Base-by-base conservation (phyloP, 176 grass and related monocot species). In the Neostapfia colusana region DNA sequence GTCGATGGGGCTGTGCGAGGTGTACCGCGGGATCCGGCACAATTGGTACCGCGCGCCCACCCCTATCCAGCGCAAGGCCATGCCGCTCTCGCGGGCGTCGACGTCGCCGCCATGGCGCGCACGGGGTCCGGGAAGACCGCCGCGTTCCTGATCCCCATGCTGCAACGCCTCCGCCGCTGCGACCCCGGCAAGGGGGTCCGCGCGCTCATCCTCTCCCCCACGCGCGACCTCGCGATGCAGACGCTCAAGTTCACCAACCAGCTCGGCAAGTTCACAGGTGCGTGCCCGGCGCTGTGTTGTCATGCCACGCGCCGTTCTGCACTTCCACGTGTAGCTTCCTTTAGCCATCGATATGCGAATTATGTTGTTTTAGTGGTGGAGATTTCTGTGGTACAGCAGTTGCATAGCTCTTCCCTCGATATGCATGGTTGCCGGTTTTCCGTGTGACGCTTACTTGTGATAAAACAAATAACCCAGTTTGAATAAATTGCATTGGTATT, bases 61-160 rank as follows among this genome's bases (percentile, higher is more conserved):
- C n/a, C 95, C 95, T 7, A 99, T 99, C 77, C 95, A 99, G 83
- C 79, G 95, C 34, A 95, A 95, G 82, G 83, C 91, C 13, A 95
- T 99, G 89, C 95, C 91, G 43, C 82, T 99, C 85, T 99, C 24
- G 64, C 91, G 15, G 95, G 95, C 5, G 50, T 72, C 16, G 95
- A 99, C 65, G 80, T 99, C 58, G 95, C 93, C 18, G 95, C 91
- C 77, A 99, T 99, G 95, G 95, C 91, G 25, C 89, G 91, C 45
- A 99, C 91, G 7, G 95, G 95, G 0, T 99, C 95, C 39, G 95
- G 91, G 21, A 99, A 99, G 80, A 99, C 95, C 46, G 91, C 95
- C 3, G 95, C 95, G 10, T 99, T 99, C 84, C 89, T 99, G 1
- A 69, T 99, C 12, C 91, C 91, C 62, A 99, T 92, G 95, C 91